A percentile compares a stretch with the other conserved stretches of the same genome.
These are phyloP conservation scores for Eucalyptus globulus DNA, from an alignment of 345 rosid species.

Conservation along the genomic window DNA sequence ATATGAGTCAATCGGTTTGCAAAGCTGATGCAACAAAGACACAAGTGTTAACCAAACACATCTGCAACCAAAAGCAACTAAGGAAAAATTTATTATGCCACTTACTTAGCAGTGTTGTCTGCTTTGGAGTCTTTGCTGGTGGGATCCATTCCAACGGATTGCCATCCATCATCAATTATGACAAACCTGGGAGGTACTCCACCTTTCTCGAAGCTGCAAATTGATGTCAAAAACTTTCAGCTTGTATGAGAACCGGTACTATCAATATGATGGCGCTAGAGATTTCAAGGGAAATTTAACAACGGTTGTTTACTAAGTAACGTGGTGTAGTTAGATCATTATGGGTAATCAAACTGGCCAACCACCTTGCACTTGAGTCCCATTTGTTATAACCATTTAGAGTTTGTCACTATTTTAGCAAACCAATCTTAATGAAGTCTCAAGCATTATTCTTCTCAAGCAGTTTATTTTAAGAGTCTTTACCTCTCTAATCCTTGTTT, in stretches of 20 bases:
- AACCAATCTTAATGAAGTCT: neutral
- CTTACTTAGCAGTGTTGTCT: conserved; percentile 60
- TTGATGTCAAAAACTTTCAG: neutral
- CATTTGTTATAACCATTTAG: neutral
- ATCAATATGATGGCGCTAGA: neutral
- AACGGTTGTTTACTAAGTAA: neutral
- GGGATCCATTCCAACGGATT: conserved; percentile 62
- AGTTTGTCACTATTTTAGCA: neutral
- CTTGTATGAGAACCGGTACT: neutral
- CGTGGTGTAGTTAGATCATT: neutral
- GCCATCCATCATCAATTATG: conserved; percentile 70
- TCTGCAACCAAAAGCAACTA: neutral
- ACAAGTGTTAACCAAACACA: neutral
- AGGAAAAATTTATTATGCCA: neutral
- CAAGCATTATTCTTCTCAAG: neutral
- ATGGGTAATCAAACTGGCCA: neutral
- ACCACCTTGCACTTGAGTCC: neutral
- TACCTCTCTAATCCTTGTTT: conserved; percentile 51
- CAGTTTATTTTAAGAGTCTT: neutral
- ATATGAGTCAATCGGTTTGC: conserved; percentile 47
- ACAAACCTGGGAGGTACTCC: conserved; percentile 54
- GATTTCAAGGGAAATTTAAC: neutral
- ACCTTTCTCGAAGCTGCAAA: conserved; percentile 40
- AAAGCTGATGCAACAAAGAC: conserved; percentile 22
- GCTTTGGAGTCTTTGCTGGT: conserved; percentile 16